These are phyloP conservation scores for Dispira parvispora DNA, from an alignment of 192 early-diverging fungal genomes.

Conservation along the genomic window DNA sequence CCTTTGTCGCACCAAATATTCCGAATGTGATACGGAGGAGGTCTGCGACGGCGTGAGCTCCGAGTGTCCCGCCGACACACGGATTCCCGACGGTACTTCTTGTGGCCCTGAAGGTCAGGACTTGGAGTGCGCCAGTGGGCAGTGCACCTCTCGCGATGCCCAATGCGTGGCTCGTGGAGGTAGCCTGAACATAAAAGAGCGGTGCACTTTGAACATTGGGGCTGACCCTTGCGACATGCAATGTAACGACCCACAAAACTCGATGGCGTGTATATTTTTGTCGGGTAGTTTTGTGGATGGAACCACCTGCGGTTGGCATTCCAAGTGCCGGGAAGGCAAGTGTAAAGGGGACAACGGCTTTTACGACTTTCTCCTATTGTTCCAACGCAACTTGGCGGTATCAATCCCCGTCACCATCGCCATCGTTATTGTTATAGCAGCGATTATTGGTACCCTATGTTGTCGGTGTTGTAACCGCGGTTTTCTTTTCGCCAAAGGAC, in stretches of 20 bases:
- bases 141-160: slow-evolving; percentile 53
- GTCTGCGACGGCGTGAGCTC: slow-evolving; percentile 54
- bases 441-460: background rate
- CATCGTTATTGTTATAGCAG: slow-evolving; percentile 19
- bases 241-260: slow-evolving; percentile 35
- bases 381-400: slow-evolving; percentile 30
- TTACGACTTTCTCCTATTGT: slow-evolving; percentile 30
- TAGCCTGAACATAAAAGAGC: slow-evolving; percentile 27
- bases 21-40: slow-evolving; percentile 66
- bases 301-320: slow-evolving; percentile 43
- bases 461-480: background rate
- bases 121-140: slow-evolving; percentile 45
- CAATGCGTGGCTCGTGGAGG: slow-evolving; percentile 45
- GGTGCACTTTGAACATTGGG: slow-evolving; percentile 33
- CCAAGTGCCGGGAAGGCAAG: slow-evolving; percentile 30
- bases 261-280: slow-evolving; percentile 30
- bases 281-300: slow-evolving; percentile 51
- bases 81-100: slow-evolving; percentile 40
- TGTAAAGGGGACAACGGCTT: slow-evolving; percentile 40
- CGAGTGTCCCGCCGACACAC: slow-evolving; percentile 51
- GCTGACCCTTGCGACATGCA: slow-evolving; percentile 40
- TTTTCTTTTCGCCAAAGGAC: background rate
- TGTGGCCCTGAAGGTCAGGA: slow-evolving; percentile 32
- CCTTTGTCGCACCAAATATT: slow-evolving; percentile 55
- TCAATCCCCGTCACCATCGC: slow-evolving; percentile 29